Evolutionary conservation across 2,329 filamentous ascomycete species (phyloP).

Genomic region (Calonectria pseudoturangicola): DNA sequence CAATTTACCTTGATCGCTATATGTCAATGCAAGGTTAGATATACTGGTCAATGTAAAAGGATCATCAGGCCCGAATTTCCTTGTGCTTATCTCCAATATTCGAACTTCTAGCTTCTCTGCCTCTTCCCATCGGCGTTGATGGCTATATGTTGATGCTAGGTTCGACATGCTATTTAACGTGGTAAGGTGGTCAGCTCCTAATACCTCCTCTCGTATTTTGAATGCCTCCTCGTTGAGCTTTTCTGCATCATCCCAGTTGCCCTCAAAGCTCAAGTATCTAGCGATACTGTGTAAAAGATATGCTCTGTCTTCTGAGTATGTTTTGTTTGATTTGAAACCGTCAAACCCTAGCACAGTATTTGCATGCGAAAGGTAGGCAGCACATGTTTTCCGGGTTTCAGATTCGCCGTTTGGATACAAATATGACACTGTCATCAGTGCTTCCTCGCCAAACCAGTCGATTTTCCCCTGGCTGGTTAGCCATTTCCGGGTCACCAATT

Average conservation of each 20-base stretch:
- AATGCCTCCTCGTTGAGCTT: background rate
- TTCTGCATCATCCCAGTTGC: too few species aligned
- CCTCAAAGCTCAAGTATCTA: too few species aligned
- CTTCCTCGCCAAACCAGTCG: slow-evolving; percentile 35
- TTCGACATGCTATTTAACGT: background rate
- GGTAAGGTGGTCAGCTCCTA: too few species aligned
- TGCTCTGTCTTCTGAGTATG: too few species aligned
- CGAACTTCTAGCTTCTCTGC: slow-evolving; percentile 7
- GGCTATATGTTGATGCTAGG: too few species aligned
- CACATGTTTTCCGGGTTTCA: slow-evolving; percentile 2
- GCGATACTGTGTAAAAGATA: background rate
- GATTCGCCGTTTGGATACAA: slow-evolving; percentile 43
- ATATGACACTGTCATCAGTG: slow-evolving; percentile 45
- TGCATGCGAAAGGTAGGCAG: too few species aligned
- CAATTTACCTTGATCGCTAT: background rate
- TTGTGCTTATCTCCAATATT: too few species aligned
- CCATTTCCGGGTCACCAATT: slow-evolving; percentile 36
- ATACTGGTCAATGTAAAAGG: background rate
- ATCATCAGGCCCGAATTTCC: background rate
- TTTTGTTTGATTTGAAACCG: too few species aligned
- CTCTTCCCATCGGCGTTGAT: too few species aligned
- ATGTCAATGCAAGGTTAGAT: background rate
- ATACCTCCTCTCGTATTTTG: background rate
- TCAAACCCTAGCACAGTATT: too few species aligned
- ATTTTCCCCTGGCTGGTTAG: background rate